Evolutionary conservation across 1,284 basidiomycete genomes (phyloP).

Genomic region (Tilletiopsis washingtonensis): DNA sequence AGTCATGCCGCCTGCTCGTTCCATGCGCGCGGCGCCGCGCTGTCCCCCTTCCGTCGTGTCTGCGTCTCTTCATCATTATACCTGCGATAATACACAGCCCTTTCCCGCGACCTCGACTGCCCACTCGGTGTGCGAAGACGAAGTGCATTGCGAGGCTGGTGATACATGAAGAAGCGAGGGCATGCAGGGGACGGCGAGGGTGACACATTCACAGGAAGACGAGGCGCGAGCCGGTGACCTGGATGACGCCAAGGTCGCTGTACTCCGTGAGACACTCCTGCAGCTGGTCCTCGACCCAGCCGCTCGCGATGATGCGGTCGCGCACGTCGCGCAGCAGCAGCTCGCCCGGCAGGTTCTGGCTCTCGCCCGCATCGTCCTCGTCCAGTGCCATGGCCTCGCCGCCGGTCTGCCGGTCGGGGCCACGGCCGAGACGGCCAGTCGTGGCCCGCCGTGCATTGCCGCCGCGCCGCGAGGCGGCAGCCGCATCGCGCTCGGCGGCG

Average conservation of each 20-base stretch:
- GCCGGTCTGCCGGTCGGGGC: slow-evolving; percentile 4
- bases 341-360: slow-evolving; percentile 7
- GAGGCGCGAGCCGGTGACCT: slow-evolving; percentile 19
- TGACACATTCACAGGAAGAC: slow-evolving; percentile 14
- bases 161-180: too few species aligned
- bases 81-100: too few species aligned
- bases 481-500: slow-evolving; percentile 1
- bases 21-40: too few species aligned
- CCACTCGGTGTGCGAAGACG: too few species aligned
- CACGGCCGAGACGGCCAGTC: neutral
- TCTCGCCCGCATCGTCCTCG: slow-evolving; percentile 4
- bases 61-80: too few species aligned
- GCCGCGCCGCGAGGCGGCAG: neutral
- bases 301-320: slow-evolving; percentile 23
- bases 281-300: slow-evolving; percentile 31
- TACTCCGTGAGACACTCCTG: slow-evolving; percentile 28
- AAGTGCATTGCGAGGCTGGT: too few species aligned
- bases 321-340: slow-evolving; percentile 22
- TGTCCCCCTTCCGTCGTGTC: too few species aligned
- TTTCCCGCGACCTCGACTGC: too few species aligned
- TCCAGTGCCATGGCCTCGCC: slow-evolving; percentile 8
- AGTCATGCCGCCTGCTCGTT: too few species aligned
- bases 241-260: slow-evolving; percentile 20
- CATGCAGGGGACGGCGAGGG: too few species aligned
- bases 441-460: neutral